Evolutionary conservation across 2,329 filamentous ascomycete genomes (phyloP).

Genomic region (Ophiostoma novo-ulmi): DNA sequence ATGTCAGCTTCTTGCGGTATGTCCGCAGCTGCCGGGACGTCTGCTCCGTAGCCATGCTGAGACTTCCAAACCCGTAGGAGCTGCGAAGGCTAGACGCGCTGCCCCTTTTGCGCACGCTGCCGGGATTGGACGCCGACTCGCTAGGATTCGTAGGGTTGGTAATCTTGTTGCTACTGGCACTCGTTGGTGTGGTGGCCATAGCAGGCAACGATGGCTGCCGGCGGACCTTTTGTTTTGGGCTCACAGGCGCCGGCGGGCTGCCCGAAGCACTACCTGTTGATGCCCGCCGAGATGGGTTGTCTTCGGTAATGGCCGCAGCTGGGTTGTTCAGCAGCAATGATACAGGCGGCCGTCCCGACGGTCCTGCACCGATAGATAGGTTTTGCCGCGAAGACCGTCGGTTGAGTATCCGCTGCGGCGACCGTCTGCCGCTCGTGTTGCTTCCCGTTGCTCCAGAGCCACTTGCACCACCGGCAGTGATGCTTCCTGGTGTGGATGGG

Average conservation of each 20-base stretch:
- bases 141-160: background rate
- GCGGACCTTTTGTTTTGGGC: slow-evolving; percentile 42
- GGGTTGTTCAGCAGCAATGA: slow-evolving; percentile 40
- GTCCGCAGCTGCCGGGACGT: slow-evolving; percentile 57
- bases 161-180: slow-evolving; percentile 23
- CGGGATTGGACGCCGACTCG: background rate
- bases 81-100: slow-evolving; percentile 24
- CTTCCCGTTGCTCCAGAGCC: background rate
- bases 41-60: slow-evolving; percentile 61
- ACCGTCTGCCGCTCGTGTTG: slow-evolving; percentile 41
- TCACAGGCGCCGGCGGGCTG: slow-evolving; percentile 44
- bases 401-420: slow-evolving; percentile 51
- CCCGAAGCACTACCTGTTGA: slow-evolving; percentile 42
- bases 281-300: slow-evolving; percentile 46
- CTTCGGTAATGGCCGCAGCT: slow-evolving; percentile 40
- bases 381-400: slow-evolving; percentile 52
- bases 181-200: slow-evolving; percentile 36
- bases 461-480: slow-evolving; percentile 1
- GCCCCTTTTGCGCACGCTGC: slow-evolving; percentile 43
- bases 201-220: slow-evolving; percentile 53
- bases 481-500: slow-evolving; percentile 37
- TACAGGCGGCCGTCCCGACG: slow-evolving; percentile 39
- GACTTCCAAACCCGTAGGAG: slow-evolving; percentile 45
- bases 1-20: slow-evolving; percentile 59
- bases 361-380: slow-evolving; percentile 32